Evolutionary conservation across 2,329 filamentous ascomycete genomes (phyloP).

Genomic region (Neofusicoccum umdonicola): DNA sequence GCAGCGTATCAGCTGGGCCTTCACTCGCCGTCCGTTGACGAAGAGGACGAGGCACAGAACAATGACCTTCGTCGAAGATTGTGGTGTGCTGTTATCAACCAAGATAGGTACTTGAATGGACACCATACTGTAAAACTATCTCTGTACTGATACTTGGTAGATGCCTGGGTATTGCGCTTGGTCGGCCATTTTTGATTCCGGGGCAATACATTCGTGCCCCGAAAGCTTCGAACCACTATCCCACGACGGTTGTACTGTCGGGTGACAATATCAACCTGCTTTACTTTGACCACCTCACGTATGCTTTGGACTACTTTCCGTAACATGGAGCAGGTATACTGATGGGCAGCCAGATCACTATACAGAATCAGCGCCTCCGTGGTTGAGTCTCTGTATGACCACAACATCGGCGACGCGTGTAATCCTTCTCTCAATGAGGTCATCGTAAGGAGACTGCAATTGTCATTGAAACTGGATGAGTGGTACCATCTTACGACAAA

Average conservation of each 20-base stretch:
- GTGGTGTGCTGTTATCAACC: background rate
- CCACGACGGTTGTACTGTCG: background rate
- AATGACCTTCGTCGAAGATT: background rate
- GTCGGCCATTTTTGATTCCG: background rate
- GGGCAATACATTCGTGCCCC: background rate
- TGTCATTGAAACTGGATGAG: background rate
- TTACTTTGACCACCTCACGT: background rate
- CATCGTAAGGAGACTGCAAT: background rate
- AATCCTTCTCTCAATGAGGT: background rate
- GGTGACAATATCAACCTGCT: background rate
- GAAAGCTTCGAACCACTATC: too few relatives aligned
- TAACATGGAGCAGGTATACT: background rate
- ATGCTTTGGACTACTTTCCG: background rate
- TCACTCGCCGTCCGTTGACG: conserved; percentile 24
- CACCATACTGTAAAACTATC: background rate
- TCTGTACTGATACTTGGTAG: background rate
- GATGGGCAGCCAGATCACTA: background rate
- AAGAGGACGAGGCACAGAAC: background rate
- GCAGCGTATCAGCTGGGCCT: conserved; percentile 36
- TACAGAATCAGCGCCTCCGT: background rate
- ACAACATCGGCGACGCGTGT: background rate
- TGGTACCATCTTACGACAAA: background rate
- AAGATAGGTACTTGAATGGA: background rate
- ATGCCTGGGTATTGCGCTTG: background rate
- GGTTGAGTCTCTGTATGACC: background rate